phyloP scores from a whole-genome alignment of 208 protist species.

The Wallacemonas rigidus region DNA sequence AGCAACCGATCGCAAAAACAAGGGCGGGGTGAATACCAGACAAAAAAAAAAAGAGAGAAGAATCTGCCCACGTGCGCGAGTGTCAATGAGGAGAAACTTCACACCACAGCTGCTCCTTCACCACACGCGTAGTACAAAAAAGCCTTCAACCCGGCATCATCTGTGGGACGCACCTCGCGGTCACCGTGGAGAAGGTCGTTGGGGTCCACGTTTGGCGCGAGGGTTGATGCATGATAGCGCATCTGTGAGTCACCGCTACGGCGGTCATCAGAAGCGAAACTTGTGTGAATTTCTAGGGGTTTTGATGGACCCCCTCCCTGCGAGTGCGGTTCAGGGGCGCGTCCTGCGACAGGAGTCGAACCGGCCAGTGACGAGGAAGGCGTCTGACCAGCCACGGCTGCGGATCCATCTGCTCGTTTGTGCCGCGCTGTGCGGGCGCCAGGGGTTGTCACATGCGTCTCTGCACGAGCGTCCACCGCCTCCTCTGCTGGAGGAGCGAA shows the following conservation, averaged over 20 bases:
- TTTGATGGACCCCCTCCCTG: too few relatives aligned
- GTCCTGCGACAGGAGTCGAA: too few relatives aligned
- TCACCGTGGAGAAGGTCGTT: not conserved
- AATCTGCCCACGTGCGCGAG: too few relatives aligned
- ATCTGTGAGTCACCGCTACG: not conserved
- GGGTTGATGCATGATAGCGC: not conserved
- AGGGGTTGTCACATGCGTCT: not conserved
- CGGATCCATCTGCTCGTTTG: not conserved
- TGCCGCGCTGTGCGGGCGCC: not conserved
- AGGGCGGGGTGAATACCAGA: not conserved
- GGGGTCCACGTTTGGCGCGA: not conserved
- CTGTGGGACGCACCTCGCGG: not conserved
- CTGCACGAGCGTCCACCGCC: not conserved
- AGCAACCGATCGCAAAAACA: too few relatives aligned
- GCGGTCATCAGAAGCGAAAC: too few relatives aligned
- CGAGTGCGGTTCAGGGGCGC: too few relatives aligned
- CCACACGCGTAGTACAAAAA: slow-evolving; percentile 39
- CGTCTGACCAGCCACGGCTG: too few relatives aligned
- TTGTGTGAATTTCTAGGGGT: too few relatives aligned
- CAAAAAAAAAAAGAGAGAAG: slow-evolving; percentile 8
- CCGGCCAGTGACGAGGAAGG: too few relatives aligned
- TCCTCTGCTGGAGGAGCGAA: slow-evolving; percentile 17
- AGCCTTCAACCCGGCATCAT: slow-evolving; percentile 18
- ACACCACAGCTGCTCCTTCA: slow-evolving; percentile 23
- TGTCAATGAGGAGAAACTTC: not conserved